phyloP scores from a whole-genome alignment of 805 yeast genomes.

The Candida nitratophila region DNA sequence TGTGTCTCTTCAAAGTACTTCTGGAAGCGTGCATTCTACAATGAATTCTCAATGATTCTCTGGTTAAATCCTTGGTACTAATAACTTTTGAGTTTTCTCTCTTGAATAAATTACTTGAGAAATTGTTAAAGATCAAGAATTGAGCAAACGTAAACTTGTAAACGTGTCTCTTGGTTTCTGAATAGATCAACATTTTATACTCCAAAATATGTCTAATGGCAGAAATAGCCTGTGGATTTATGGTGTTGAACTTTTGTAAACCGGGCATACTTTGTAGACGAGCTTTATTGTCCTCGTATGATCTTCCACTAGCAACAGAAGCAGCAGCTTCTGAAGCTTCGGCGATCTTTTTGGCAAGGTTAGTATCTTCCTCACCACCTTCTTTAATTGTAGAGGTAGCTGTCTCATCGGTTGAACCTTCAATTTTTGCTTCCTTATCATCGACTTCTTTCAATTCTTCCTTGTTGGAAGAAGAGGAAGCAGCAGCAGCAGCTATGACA shows the following conservation, averaged over 20 bases:
- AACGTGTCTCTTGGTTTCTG: background rate
- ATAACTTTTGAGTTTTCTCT: conserved; percentile 1
- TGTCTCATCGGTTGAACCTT: background rate
- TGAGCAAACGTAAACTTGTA: background rate
- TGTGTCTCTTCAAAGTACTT: background rate
- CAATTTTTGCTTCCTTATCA: no score
- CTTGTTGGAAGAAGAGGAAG: no score
- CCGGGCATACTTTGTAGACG: background rate
- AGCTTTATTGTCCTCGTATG: no score
- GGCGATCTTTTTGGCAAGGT: background rate
- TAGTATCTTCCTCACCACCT: background rate
- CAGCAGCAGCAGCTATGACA: background rate
- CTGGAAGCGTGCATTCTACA: conserved; percentile 1
- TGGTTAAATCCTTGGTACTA: background rate
- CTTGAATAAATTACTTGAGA: background rate
- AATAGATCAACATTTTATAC: background rate
- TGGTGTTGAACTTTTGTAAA: background rate
- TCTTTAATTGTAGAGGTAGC: background rate
- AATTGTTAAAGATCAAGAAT: background rate
- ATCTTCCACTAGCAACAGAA: background rate
- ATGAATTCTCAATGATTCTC: conserved; percentile 1
- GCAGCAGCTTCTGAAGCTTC: background rate
- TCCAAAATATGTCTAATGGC: background rate
- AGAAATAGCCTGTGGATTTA: background rate
- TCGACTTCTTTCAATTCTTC: no score